Evolutionary conservation across 2,329 filamentous ascomycete species (phyloP), one percentile per base, ranked within the genome.

Genomic region (Sarocladium strictum): DNA sequence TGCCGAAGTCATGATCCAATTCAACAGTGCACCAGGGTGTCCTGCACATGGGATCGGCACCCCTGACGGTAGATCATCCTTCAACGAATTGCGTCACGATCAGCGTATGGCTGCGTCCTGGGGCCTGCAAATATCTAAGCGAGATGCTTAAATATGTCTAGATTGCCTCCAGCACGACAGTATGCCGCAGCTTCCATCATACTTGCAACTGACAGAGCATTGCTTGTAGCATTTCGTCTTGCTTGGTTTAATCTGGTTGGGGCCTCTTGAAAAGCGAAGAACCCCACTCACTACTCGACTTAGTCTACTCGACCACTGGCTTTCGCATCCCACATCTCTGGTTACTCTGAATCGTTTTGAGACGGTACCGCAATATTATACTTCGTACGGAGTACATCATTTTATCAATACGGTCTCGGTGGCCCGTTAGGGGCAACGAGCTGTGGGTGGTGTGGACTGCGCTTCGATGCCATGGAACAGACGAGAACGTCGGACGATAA

Each of bases 1-100:
- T 45, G 14, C 40, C 21, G 40, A 45, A 45, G 40, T 12, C 24
- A 45, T 7, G 7, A 45, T 45, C 23, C 40, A 38, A 6, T 38
- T 14, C 43, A 9, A 24, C 21, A 19, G 47, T 51, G 47, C 27
- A 23, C 47, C 47, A 14, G 24, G n/a, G 29, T 14, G n/a, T 23
- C 15, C 43, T 51, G 47, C 47, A 51, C 47, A 29, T 51, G 47
- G 47, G 47, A 51, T 51, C 47, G 27, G 12, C 47, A 26, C 29
- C 47, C 47, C 47, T 51, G 47, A 21, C 47, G 21, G 47, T 51
- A 26, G 47, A 51, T 51, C 47, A 51, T 51, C 29, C 27, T 33
- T 17, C 17, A 6, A 38, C 35, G n/a, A 6, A 10, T 6, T 38
- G 35, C 15, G 35, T 38, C 35, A 38, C 35, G 35, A 5, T 15